Percentiles rank a stretch among this genome's conserved stretches.
Evolutionary conservation across 2,329 filamentous ascomycete species (phyloP).

Genomic region (Fusarium palustre): DNA sequence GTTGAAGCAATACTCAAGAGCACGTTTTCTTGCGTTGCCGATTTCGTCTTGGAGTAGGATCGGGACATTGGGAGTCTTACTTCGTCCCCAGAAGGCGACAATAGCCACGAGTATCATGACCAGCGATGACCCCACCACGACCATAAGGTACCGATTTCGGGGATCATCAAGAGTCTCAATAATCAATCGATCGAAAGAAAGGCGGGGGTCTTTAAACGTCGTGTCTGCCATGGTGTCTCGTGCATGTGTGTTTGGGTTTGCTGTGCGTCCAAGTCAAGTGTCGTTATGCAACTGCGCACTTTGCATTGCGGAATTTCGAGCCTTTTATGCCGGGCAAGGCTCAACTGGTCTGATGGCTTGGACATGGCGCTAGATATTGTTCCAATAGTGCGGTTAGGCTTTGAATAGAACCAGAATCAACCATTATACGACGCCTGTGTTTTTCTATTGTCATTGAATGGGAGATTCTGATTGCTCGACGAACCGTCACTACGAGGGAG

Average conservation of each 20-base stretch:
- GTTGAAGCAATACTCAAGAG: slow-evolving; percentile 26
- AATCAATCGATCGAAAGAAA: background rate
- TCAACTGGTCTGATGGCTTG: rapidly evolving
- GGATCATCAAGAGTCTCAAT: background rate
- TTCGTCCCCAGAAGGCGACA: rapidly evolving
- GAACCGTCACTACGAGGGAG: rapidly evolving
- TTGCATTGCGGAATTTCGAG: background rate
- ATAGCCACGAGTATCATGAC: rapidly evolving
- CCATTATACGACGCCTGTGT: background rate
- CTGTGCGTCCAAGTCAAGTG: background rate
- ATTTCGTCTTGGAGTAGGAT: slow-evolving; percentile 20
- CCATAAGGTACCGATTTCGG: background rate
- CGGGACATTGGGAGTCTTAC: background rate
- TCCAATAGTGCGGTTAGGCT: background rate
- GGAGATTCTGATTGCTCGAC: background rate
- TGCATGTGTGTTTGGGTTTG: background rate
- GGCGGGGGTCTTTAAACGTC: background rate
- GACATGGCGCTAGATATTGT: background rate
- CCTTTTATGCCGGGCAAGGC: background rate
- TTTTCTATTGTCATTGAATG: background rate
- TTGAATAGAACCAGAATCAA: too few relatives aligned
- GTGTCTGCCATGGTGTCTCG: background rate
- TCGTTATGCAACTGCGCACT: background rate
- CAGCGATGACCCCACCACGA: rapidly evolving
- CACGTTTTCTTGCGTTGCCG: slow-evolving; percentile 5